Evolutionary conservation across 106 monocot genomes (phyloP).

Genomic region (Platanthera zijinensis): DNA sequence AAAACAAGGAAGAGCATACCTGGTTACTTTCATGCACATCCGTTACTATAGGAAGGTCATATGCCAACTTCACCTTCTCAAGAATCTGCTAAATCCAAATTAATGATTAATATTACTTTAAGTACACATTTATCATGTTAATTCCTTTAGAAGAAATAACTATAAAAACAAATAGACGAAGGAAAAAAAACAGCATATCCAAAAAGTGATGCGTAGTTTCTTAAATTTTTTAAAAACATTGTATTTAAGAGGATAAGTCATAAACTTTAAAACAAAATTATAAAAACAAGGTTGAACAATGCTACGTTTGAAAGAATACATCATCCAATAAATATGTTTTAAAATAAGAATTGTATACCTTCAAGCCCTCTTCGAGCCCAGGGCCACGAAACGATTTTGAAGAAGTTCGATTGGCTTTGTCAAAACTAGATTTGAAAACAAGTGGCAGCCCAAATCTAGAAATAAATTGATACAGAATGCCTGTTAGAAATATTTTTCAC

Average conservation of each 20-base stretch:
- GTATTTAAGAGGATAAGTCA: not conserved
- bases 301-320: not conserved
- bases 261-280: not conserved
- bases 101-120: not conserved
- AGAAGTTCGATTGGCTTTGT: constrained; percentile 96
- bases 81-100: constrained; percentile 49
- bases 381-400: constrained; percentile 93
- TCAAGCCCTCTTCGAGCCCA: constrained; percentile 89
- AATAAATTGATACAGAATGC: not conserved
- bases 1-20: constrained; percentile 25
- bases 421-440: constrained; percentile 97
- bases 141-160: not conserved
- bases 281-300: not conserved
- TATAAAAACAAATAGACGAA: not conserved
- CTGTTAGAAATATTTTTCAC: not conserved
- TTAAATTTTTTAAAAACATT: not conserved
- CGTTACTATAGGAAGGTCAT: constrained; percentile 87
- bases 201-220: not conserved
- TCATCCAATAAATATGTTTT: not conserved
- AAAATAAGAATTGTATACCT: constrained; percentile 34
- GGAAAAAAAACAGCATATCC: not conserved
- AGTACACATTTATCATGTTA: not conserved
- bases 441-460: constrained; percentile 67
- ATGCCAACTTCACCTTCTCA: constrained; percentile 74
- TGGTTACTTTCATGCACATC: constrained; percentile 91